Conservation (phyloP, 2,329 filamentous ascomycete genomes). For the Coniochaeta prunicola region DNA sequence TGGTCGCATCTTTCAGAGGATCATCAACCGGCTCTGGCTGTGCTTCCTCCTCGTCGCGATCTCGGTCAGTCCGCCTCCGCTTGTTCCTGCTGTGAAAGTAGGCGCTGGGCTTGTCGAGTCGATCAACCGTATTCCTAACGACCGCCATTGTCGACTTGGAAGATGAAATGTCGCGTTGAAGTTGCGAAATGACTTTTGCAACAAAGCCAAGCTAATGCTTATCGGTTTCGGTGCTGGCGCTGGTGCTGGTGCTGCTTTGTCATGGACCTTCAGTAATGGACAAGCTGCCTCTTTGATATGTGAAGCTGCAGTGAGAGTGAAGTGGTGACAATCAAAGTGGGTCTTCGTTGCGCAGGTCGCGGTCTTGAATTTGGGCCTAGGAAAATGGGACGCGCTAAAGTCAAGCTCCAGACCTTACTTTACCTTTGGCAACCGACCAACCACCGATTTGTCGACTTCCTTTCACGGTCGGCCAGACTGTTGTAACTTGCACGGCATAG, state of each 20-base stretch:
- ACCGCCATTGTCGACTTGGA: conserved; percentile 17
- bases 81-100: conserved; percentile 84
- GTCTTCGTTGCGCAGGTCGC: background rate
- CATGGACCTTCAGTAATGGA: background rate
- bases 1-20: conserved; percentile 79
- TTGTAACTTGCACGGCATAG: background rate
- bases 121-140: conserved; percentile 69
- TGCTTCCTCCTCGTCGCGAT: conserved; percentile 48
- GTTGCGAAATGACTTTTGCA: background rate
- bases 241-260: background rate
- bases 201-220: background rate
- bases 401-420: background rate
- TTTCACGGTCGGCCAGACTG: background rate
- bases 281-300: background rate
- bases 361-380: background rate
- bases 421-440: background rate
- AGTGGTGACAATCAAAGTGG: background rate
- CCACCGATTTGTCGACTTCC: background rate
- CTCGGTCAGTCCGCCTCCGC: conserved; percentile 57
- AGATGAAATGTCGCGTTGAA: background rate
- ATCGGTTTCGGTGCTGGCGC: background rate
- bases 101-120: conserved; percentile 88
- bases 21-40: conserved; percentile 57
- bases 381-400: background rate
- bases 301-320: background rate